phyloP scores from a whole-genome alignment of 164 flowering plant genomes.

The Chloranthus sessilifolius region DNA sequence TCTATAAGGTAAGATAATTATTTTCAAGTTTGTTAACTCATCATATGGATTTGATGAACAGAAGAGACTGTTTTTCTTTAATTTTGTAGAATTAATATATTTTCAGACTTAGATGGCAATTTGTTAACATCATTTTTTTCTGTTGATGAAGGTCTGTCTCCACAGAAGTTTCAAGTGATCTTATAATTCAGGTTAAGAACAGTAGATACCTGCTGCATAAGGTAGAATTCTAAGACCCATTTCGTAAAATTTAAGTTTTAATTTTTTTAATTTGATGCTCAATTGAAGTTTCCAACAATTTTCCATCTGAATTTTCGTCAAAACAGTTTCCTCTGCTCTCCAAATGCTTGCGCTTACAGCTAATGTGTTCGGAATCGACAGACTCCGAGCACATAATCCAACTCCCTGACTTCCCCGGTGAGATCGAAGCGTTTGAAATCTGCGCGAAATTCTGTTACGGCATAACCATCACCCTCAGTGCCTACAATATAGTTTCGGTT shows the following conservation, averaged over 20 bases:
- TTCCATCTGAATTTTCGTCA: too few species aligned
- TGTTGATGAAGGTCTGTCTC: constrained; percentile 59
- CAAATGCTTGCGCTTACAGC: constrained; percentile 66
- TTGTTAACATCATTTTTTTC: too few species aligned
- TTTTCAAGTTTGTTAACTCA: background rate
- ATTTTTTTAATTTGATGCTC: background rate
- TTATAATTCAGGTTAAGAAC: constrained; percentile 74
- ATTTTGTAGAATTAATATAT: too few species aligned
- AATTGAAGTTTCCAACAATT: background rate
- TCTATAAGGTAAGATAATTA: constrained; percentile 60
- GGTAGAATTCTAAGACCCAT: constrained; percentile 34
- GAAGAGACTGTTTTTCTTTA: too few species aligned
- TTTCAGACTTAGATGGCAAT: too few species aligned
- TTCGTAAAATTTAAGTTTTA: background rate
- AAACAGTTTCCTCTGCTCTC: constrained; percentile 93
- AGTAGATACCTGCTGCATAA: constrained; percentile 86
- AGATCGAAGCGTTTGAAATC: constrained; percentile 80
- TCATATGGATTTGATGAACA: too few species aligned
- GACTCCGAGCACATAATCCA: constrained; percentile 55
- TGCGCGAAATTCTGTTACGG: constrained; percentile 98
- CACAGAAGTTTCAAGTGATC: constrained; percentile 87
- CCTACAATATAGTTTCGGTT: constrained; percentile 71
- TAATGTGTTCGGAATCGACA: constrained; percentile 50
- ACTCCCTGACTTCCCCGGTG: constrained; percentile 84
- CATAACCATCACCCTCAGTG: constrained; percentile 84